Evolutionary conservation across 331 rosid genomes (phyloP), one percentile per base, ranked within the genome.

Genomic region (Pyracantha coccinea): DNA sequence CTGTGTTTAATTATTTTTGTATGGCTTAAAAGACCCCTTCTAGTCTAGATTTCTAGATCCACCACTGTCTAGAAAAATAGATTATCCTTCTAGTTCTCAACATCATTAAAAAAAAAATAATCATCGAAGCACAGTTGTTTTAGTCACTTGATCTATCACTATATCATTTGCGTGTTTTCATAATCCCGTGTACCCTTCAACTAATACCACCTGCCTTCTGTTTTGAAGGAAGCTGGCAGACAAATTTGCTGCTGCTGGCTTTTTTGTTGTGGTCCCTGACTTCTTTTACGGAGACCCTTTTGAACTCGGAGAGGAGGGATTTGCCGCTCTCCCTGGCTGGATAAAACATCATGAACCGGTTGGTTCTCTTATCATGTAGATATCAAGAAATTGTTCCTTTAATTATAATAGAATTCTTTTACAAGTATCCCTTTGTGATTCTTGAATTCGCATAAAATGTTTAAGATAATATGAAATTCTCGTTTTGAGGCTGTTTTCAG

Each of bases 221-320:
- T 27, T 59, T 10, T 70, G 4, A 70, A 80, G 84, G 80, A 75
- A 75, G 64, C 47, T 80, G 5, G 84, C 84, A 0, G 84, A 75
- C 69, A 80, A 80, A 71, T 16, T 55, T 63, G 80, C 80, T 29
- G 64, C 58, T 38, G 77, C 70, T 23, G 84, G 84, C 55, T 80
- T 75, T 77, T 71, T 75, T 20, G 84, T 55, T 64, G 80, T 50
- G 28, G 80, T 80, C 17, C 80, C 84, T 1, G 84, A 70, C 74
- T 75, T 75, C 80, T 63, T 80, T 0, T 23, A 75, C 13, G 64
- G 69, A 21, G 84, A 80, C 17, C 80, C 80, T 54, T 80, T 20
- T 75, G 58, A 2, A 7, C 80, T 47, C 44, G 68, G 41, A 63
- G 71, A 80, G 29, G 35, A 63, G 15, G 1, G 35, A 77, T 58